These are phyloP conservation scores for Microcos paniculata DNA, from an alignment of 345 rosid species.

Conservation along the genomic window DNA sequence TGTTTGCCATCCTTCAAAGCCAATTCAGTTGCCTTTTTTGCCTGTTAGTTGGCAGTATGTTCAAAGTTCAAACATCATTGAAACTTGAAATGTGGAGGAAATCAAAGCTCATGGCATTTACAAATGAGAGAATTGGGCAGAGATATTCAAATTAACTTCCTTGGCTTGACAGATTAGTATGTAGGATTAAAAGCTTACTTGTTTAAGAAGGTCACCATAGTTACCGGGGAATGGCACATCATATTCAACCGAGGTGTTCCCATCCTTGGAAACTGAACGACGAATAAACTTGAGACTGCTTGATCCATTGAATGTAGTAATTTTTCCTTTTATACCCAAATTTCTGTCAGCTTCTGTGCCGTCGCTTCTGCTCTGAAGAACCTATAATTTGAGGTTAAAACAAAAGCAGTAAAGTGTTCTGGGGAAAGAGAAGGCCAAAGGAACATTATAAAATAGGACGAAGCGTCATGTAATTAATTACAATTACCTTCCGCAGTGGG, in stretches of 20 bases:
- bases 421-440: too few species aligned
- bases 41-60: conserved; percentile 43
- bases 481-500: conserved; percentile 20
- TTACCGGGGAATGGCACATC: conserved; percentile 67
- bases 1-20: conserved; percentile 64
- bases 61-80: not conserved
- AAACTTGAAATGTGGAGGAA: too few species aligned
- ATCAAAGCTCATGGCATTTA: too few species aligned
- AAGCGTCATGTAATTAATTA: too few species aligned
- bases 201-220: conserved; percentile 67
- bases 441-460: too few species aligned
- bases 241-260: conserved; percentile 34
- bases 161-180: too few species aligned
- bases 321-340: conserved; percentile 2
- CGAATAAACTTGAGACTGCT: conserved; percentile 22
- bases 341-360: conserved; percentile 7
- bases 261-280: conserved; percentile 37
- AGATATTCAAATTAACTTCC: not conserved
- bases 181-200: conserved; percentile 47
- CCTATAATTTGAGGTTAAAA: conserved; percentile 13
- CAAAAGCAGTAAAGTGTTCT: not conserved
- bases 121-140: too few species aligned
- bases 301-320: not conserved
- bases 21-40: conserved; percentile 64
- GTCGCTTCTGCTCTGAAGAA: not conserved